Percentiles rank a stretch among this genome's conserved stretches.
Conservation (phyloP, 345 rosid genomes). For the Eucalyptus victrix region DNA sequence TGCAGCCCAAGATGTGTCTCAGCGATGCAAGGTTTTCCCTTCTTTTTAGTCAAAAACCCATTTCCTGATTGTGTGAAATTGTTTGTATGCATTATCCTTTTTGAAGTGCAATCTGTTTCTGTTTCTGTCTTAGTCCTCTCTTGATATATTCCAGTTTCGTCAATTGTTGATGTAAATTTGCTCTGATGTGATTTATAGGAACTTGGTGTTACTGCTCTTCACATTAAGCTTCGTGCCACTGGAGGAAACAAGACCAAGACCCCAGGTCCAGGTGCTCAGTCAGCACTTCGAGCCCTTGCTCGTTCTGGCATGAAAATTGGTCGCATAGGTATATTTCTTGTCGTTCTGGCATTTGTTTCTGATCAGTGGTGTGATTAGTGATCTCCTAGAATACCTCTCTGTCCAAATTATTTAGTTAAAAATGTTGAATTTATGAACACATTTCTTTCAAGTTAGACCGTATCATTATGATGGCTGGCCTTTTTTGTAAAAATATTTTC, state of each 20-base stretch:
- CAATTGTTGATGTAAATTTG: background rate
- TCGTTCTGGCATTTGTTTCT: background rate
- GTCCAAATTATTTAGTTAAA: background rate
- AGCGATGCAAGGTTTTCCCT: conserved; percentile 59
- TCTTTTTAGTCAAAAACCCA: background rate
- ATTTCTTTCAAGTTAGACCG: background rate
- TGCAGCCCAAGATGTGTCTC: conserved; percentile 85
- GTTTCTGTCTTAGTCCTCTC: background rate
- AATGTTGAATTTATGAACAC: background rate
- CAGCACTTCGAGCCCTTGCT: conserved; percentile 89
- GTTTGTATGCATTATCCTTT: background rate
- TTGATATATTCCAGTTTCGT: background rate
- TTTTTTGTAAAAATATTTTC: background rate
- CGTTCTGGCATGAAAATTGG: conserved; percentile 96
- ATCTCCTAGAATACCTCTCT: background rate
- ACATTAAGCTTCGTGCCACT: conserved; percentile 80
- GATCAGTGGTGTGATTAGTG: background rate
- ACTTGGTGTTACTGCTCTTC: conserved; percentile 72
- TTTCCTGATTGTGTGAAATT: background rate
- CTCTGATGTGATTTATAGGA: conserved; percentile 19
- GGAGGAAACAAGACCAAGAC: conserved; percentile 88
- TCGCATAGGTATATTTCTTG: conserved; percentile 49
- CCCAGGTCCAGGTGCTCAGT: conserved; percentile 88
- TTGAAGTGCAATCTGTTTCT: background rate
- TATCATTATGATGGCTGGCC: background rate